Evolutionary conservation across 768 basidiomycete species (phyloP).

Genomic region (Suillus luteus): DNA sequence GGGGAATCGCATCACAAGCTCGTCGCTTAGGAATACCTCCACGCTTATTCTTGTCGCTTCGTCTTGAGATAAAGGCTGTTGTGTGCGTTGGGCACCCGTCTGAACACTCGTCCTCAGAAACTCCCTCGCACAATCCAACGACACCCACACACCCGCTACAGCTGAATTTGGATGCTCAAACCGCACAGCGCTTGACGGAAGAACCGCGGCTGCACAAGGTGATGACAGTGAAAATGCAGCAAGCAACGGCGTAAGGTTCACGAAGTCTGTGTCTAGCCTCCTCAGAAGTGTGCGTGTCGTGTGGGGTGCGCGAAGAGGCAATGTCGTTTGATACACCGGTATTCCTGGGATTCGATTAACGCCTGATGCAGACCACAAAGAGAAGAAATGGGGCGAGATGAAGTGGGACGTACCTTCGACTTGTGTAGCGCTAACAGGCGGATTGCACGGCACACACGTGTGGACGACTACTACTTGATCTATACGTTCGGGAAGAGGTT

Average conservation of each 20-base stretch:
- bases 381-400: not conserved
- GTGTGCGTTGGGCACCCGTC: too few relatives aligned
- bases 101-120: constrained; percentile 29
- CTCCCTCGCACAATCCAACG: constrained; percentile 55
- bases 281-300: constrained; percentile 46
- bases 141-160: constrained; percentile 69
- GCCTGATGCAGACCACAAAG: not conserved
- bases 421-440: constrained; percentile 65
- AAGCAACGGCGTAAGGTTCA: constrained; percentile 65
- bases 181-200: constrained; percentile 46
- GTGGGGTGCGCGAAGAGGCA: constrained; percentile 45
- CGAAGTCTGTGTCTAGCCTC: constrained; percentile 78
- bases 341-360: constrained; percentile 51
- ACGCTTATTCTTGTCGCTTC: constrained; percentile 28
- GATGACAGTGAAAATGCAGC: constrained; percentile 23
- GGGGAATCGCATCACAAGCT: constrained; percentile 64
- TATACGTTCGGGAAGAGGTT: not conserved
- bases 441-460: constrained; percentile 64
- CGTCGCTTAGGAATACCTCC: constrained; percentile 63
- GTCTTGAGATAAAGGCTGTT: not conserved
- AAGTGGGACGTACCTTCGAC: constrained; percentile 58
- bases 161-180: constrained; percentile 54
- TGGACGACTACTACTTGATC: constrained; percentile 52
- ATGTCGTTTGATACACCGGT: constrained; percentile 70
- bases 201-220: constrained; percentile 28